Evolutionary conservation across 495 filamentous ascomycete genomes (phyloP).

Genomic region (Daldinia loculata): DNA sequence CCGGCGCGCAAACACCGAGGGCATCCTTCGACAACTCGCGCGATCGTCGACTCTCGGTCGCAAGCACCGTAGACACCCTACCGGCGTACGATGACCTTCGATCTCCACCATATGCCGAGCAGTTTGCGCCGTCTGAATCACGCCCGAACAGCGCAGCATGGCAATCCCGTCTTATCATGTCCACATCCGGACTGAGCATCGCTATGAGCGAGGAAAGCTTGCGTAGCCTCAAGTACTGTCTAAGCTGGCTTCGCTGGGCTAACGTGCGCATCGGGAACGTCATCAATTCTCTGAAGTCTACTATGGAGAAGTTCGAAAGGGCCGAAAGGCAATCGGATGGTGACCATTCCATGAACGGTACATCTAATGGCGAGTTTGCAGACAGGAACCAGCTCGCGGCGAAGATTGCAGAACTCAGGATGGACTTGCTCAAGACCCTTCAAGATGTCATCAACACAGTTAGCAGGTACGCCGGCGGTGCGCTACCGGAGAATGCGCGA

Average conservation of each 20-base stretch:
- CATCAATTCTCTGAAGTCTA: conserved; percentile 71
- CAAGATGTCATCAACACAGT: conserved; percentile 80
- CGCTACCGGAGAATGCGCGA: conserved; percentile 83
- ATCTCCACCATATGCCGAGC: conserved; percentile 75
- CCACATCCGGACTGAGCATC: conserved; percentile 82
- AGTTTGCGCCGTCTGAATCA: conserved; percentile 21
- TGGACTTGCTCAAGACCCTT: conserved; percentile 78
- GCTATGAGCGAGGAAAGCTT: conserved; percentile 88
- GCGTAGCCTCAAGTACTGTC: conserved; percentile 76
- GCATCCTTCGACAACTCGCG: conserved; percentile 38
- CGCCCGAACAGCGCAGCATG: conserved; percentile 60
- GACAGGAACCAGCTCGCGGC: conserved; percentile 57
- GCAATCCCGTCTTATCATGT: conserved; percentile 81
- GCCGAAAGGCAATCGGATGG: conserved; percentile 36
- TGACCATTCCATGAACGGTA: conserved; percentile 33
- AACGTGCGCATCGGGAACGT: conserved; percentile 77
- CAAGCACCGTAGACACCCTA: conserved; percentile 69
- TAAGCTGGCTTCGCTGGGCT: conserved; percentile 77
- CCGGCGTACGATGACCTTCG: conserved; percentile 82
- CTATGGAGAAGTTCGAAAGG: conserved; percentile 79
- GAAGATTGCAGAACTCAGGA: conserved; percentile 72
- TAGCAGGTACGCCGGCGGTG: conserved; percentile 82
- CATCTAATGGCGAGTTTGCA: conserved; percentile 37
- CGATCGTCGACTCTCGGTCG: conserved; percentile 55
- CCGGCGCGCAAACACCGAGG: conserved; percentile 43